Conservation (phyloP, 192 early-diverging fungal species). For the Coemansia sp. region DNA sequence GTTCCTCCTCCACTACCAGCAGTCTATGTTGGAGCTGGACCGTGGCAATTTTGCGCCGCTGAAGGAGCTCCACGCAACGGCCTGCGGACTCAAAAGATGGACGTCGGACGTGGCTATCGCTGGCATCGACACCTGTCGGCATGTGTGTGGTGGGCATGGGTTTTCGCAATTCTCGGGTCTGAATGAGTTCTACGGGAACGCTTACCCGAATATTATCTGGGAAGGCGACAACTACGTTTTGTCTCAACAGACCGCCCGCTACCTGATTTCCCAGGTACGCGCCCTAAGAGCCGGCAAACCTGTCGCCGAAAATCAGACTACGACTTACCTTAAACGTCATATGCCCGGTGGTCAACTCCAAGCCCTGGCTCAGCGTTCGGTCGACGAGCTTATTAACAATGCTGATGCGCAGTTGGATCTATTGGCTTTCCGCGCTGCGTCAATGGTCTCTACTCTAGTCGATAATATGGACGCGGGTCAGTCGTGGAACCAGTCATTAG, state of each 20-base stretch:
- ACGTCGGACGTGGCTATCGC: constrained; percentile 69
- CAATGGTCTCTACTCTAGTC: constrained; percentile 64
- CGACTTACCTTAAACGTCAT: constrained; percentile 37
- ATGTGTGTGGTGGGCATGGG: constrained; percentile 78
- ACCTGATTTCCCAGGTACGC: constrained; percentile 71
- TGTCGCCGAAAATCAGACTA: constrained; percentile 37
- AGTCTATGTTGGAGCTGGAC: constrained; percentile 62
- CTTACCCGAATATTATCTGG: constrained; percentile 77
- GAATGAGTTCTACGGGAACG: constrained; percentile 67
- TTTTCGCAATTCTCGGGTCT: constrained; percentile 77
- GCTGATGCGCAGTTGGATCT: constrained; percentile 66
- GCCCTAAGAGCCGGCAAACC: constrained; percentile 58
- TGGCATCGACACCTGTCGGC: constrained; percentile 74
- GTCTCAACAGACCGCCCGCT: constrained; percentile 83
- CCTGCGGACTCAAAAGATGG: constrained; percentile 73
- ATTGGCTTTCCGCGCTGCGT: constrained; percentile 75
- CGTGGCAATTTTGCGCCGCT: constrained; percentile 66
- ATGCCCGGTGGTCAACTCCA: constrained; percentile 20
- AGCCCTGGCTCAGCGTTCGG: constrained; percentile 9
- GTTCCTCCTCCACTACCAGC: constrained; percentile 64
- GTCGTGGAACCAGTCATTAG: constrained; percentile 59
- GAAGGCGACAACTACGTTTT: constrained; percentile 87
- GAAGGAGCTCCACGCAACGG: constrained; percentile 75
- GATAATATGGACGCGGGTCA: constrained; percentile 60
- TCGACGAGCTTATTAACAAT: constrained; percentile 59